Conservation (phyloP, 2,329 filamentous ascomycete species). For the Coniella vitis region DNA sequence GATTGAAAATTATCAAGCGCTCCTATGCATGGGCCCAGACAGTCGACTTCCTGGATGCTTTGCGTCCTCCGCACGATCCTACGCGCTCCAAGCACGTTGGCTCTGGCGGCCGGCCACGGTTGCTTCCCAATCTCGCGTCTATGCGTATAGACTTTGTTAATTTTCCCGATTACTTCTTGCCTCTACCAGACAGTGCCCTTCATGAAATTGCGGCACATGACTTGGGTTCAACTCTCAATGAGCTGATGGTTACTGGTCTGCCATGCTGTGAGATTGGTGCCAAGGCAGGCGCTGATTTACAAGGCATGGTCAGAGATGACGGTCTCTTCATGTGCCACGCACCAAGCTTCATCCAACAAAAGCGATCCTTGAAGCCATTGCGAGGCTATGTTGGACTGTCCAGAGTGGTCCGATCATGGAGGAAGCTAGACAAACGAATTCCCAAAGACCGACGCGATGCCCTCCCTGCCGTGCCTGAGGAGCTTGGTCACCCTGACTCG, state of each 20-base stretch:
- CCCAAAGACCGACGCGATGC: conserved; percentile 16
- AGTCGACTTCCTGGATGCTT: conserved; percentile 43
- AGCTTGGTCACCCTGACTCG: conserved; percentile 36
- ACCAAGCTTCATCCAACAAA: conserved; percentile 35
- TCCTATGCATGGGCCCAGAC: conserved; percentile 49
- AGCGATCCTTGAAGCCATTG: conserved; percentile 33
- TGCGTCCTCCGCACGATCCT: conserved; percentile 45
- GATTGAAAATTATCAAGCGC: conserved; percentile 21
- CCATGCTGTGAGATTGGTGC: conserved; percentile 42
- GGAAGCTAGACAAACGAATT: conserved; percentile 17
- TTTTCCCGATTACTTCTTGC: conserved; percentile 40
- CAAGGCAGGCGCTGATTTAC: conserved; percentile 40
- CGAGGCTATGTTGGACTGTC: conserved; percentile 31
- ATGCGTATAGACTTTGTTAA: conserved; percentile 50
- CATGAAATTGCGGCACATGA: conserved; percentile 49
- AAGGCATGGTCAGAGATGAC: conserved; percentile 47
- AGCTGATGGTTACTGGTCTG: conserved; percentile 46
- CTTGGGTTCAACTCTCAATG: conserved; percentile 45
- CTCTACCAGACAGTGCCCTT: conserved; percentile 38
- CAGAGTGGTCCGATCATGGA: conserved; percentile 41
- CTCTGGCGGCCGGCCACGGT: conserved; percentile 27
- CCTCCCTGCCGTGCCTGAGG: conserved; percentile 34
- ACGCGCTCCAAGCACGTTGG: conserved; percentile 24
- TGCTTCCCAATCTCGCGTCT: conserved; percentile 40
- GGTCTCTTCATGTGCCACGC: conserved; percentile 43